A percentile compares a stretch with the other conserved stretches of the same genome.
phyloP scores from a whole-genome alignment of 768 basidiomycete genomes.

The Pisolithus marmoratus region DNA sequence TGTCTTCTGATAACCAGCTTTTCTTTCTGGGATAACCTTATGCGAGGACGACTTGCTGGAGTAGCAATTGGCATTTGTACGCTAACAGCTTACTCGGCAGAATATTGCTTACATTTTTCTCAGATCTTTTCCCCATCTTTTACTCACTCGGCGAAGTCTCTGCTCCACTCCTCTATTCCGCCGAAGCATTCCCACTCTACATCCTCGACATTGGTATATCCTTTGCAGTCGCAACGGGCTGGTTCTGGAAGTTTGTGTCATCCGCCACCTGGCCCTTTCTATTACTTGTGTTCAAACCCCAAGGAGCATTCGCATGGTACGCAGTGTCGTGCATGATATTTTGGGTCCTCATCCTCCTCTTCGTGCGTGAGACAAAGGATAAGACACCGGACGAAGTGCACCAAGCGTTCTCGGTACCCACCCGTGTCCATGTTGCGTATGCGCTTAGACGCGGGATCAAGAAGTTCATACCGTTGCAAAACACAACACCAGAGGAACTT shows the following conservation, averaged over 20 bases:
- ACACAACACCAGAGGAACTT: slow-evolving; percentile 24
- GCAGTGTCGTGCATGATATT: slow-evolving; percentile 53
- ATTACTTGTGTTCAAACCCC: slow-evolving; percentile 54
- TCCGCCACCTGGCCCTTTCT: slow-evolving; percentile 70
- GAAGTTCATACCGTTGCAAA: slow-evolving; percentile 37
- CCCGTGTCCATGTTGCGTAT: slow-evolving; percentile 51
- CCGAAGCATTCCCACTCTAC: slow-evolving; percentile 85
- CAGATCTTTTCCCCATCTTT: slow-evolving; percentile 52
- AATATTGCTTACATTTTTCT: slow-evolving; percentile 4
- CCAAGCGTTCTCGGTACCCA: slow-evolving; percentile 51
- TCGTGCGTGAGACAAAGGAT: slow-evolving; percentile 68
- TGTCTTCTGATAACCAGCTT: slow-evolving; percentile 70
- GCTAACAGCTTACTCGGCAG: neutral
- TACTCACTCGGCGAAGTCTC: slow-evolving; percentile 87
- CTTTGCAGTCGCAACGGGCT: slow-evolving; percentile 55
- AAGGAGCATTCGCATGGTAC: slow-evolving; percentile 74
- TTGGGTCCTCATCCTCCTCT: slow-evolving; percentile 53
- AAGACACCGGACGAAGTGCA: slow-evolving; percentile 54
- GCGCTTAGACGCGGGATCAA: slow-evolving; percentile 51
- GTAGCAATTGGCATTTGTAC: slow-evolving; percentile 49
- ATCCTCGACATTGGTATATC: slow-evolving; percentile 54
- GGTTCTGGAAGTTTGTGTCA: slow-evolving; percentile 60
- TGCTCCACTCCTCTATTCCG: slow-evolving; percentile 86
- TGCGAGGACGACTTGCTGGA: slow-evolving; percentile 37
- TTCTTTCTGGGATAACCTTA: slow-evolving; percentile 48